Base-by-base conservation (phyloP, 108 stramenopile genomes). In the Cyclotella cryptica region DNA sequence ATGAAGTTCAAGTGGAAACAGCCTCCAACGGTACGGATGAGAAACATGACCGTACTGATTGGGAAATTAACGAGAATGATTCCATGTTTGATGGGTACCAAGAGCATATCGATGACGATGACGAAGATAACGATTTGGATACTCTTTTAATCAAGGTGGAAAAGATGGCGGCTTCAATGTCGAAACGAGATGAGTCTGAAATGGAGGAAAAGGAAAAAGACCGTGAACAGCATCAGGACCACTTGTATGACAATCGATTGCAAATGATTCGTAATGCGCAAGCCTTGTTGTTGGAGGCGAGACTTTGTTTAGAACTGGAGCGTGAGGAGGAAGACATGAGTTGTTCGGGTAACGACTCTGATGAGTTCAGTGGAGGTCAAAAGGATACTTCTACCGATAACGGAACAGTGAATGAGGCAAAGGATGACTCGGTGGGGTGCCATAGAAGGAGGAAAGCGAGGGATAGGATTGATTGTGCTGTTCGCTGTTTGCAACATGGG, bases 51-150 rank as follows among this genome's bases (percentile, higher is more conserved):
- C 22, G 57, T 57, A 41, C 54, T 54, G 63, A 52, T 53, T 27
- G 14, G 45, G 46, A 10, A 14, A 79, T 79, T 57, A 65, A 79
- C 65, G 78, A 79, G 65, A 66, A 72, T 66, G 71, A 79, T 59
- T 79, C 78, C 43, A 79, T 79, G 71, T 79, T 79, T 66, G 78
- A 79, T 46, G 78, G 65, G 17, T 79, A 65, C 58, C 63, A 71
- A 67, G 78, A 79, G 12, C 64, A 79, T 17, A 0, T 39, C 13
- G 60, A 61, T 39, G 30, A 61, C n/a, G 71, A 78, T 19, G 60
- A 61, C n/a, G 71, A 78, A 14, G 60, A 70, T 71, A 22, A 52
- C 51, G 69, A 79, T 59, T 47, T 79, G 3, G 78, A 79, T 46
- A 30, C 45, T 44, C 24, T 79, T 13, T 66, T 79, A 55, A 40